Evolutionary conservation across 1,139 yeast genomes (phyloP).

Genomic region (Saccharomyces hybrid): DNA sequence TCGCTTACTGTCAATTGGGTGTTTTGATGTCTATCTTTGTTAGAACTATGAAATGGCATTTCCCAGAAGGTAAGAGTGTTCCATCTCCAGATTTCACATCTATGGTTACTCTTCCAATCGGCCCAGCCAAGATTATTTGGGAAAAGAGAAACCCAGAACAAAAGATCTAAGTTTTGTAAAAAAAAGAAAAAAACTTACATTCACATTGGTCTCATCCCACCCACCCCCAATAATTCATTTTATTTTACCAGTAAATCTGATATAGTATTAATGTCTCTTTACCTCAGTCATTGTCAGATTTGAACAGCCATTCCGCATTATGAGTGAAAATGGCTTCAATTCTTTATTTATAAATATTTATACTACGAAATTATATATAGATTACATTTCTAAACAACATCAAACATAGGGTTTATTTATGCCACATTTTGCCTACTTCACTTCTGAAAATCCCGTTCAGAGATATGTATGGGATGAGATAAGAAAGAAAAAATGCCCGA

Average conservation of each 20-base stretch:
- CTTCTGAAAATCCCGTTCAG: background rate
- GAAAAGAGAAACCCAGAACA: conserved; percentile 43
- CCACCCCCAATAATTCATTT: background rate
- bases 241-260: background rate
- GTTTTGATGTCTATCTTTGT: conserved; percentile 70
- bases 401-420: background rate
- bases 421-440: background rate
- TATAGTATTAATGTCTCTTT: background rate
- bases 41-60: conserved; percentile 70
- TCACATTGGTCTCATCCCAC: background rate
- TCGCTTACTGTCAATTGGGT: conserved; percentile 91
- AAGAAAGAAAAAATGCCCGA: background rate
- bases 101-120: conserved; percentile 86
- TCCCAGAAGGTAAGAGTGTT: conserved; percentile 43
- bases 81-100: conserved; percentile 82
- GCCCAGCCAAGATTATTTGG: conserved; percentile 76
- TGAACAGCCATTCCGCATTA: background rate
- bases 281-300: background rate
- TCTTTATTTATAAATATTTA: background rate
- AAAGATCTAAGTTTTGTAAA: conserved; percentile 8
- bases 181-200: background rate
- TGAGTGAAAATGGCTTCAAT: background rate
- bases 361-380: background rate
- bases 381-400: background rate
- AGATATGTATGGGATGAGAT: background rate